phyloP scores from a whole-genome alignment of 1,284 basidiomycete species.

The Ganoderma boninense region DNA sequence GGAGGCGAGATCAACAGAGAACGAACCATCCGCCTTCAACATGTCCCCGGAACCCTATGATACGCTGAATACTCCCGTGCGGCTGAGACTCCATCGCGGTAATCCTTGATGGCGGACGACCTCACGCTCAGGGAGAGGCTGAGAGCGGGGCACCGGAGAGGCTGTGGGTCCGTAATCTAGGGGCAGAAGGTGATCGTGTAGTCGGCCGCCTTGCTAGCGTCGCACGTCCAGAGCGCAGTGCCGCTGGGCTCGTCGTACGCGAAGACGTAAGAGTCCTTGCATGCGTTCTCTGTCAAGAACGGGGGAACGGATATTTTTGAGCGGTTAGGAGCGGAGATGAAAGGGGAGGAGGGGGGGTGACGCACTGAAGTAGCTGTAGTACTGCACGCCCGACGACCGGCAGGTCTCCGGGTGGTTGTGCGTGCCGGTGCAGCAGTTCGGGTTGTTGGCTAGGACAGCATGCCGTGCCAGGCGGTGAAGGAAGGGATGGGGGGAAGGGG shows the following conservation, averaged over 20 bases:
- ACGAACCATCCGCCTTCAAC: not conserved
- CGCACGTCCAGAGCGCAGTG: conserved; percentile 57
- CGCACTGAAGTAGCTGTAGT: conserved; percentile 65
- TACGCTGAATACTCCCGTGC: not conserved
- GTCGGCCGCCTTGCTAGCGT: conserved; percentile 44
- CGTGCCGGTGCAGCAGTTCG: conserved; percentile 65
- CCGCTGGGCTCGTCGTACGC: conserved; percentile 58
- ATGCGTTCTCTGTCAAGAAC: conserved; percentile 47
- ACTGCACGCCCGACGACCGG: conserved; percentile 57
- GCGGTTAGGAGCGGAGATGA: not conserved
- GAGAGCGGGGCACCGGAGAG: not conserved
- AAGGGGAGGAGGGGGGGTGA: conserved; percentile 6
- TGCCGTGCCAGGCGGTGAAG: not conserved
- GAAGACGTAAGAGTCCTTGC: conserved; percentile 58
- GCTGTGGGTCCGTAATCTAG: conserved; percentile 22
- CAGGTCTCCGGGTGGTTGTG: conserved; percentile 58
- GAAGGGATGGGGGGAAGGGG: not conserved
- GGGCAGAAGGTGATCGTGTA: conserved; percentile 63
- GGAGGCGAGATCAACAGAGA: too few relatives aligned
- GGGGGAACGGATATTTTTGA: not conserved
- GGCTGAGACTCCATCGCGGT: not conserved
- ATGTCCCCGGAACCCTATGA: not conserved
- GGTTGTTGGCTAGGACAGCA: conserved; percentile 47
- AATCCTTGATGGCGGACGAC: not conserved
- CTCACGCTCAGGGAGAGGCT: too few relatives aligned